Conservation (phyloP, 1,284 basidiomycete genomes). For the Sanghuangporus weigelae region DNA sequence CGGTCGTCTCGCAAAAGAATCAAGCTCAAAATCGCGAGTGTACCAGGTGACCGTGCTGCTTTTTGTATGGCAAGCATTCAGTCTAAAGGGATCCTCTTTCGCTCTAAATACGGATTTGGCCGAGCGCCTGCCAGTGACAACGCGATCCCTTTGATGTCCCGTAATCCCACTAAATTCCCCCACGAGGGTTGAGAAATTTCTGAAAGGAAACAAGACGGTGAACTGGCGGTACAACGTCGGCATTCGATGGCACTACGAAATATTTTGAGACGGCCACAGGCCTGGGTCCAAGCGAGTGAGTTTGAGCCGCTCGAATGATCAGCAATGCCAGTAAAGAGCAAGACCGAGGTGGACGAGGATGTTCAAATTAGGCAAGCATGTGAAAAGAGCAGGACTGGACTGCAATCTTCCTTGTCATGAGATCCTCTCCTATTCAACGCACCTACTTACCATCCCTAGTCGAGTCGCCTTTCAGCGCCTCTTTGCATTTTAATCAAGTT, state of each 20-base stretch:
- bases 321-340: neutral
- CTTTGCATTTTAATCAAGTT: too few relatives aligned
- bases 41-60: neutral
- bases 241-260: too few relatives aligned
- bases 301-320: neutral
- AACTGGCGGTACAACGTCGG: neutral
- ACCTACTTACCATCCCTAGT: too few relatives aligned
- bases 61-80: neutral
- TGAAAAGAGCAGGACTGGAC: constrained; percentile 1
- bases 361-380: neutral
- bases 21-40: neutral
- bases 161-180: neutral
- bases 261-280: too few relatives aligned
- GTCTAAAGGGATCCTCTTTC: neutral
- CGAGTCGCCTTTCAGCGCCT: too few relatives aligned
- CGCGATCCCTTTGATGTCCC: neutral
- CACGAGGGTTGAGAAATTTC: neutral
- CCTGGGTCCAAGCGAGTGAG: neutral
- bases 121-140: neutral
- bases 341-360: neutral
- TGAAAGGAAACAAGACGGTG: neutral
- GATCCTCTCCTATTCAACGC: too few relatives aligned
- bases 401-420: too few relatives aligned
- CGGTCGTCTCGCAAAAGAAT: neutral
- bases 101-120: neutral